Base-by-base conservation (phyloP, 1,284 basidiomycete species). In the Ustilago hordei region DNA sequence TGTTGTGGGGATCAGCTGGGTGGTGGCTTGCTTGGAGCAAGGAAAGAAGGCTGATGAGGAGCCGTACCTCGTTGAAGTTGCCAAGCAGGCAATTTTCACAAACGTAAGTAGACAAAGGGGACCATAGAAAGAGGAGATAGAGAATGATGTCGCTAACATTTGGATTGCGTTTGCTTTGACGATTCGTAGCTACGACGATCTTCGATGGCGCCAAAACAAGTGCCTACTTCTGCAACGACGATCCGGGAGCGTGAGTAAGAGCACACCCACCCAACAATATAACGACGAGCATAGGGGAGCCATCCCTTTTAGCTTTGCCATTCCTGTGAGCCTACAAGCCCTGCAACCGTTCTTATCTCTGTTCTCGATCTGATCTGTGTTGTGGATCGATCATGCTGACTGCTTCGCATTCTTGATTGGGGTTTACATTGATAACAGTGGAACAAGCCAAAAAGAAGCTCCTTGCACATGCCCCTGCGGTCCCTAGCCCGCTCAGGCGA, bases 1-100 rank as follows among this genome's bases (percentile, higher is more conserved):
- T n/a, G 70, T 84, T 12, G 82, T 84, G n/a, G 78, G 79, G 4
- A 74, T 82, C 39, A 68, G 67, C 23, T 84, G 82, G 82, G 69
- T 82, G 1, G 69, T 75, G 23, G 71, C 77, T 34, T 84, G 80
- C 35, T 43, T 82, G 31, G 68, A 79, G 38, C 67, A 78, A 59
- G 78, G 56, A 0, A 59, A 64, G 34, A 77, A 66, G 56, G 80
- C 78, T 2, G 79, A 81, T 11, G 82, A 84, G 52, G 50, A 57
- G 56, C 72, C 75, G 15, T 84, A 78, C 35, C 61, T 84, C 17
- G 80, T 82, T n/a, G 82, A 84, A 56, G 69, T 84, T 8, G 82
- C 72, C 1, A 84, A 83, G 43, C 61, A 83, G 64, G 81, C 81
- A 19, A 75, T 83, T 56, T 83, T 83, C 32, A 61, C 69, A n/a